Evolutionary conservation across 1,139 yeast genomes (phyloP), one percentile per base, ranked within the genome.

Genomic region (Debaryomyces sp.): DNA sequence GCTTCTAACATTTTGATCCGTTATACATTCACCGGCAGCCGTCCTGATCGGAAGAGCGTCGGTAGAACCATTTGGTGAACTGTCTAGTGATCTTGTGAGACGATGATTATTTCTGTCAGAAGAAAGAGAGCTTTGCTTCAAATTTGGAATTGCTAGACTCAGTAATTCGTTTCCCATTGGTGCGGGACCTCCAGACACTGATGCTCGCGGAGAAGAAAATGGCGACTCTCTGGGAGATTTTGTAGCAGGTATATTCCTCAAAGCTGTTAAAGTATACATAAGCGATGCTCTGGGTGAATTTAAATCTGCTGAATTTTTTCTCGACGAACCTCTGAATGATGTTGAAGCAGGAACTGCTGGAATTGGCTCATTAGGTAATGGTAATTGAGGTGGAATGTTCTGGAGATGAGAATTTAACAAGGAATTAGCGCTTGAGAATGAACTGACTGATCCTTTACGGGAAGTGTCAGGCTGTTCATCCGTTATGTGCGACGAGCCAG

Each of bases 381-480:
- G 82, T 23, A 73, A 63, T 52, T 73, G 81, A 0, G 85, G 80
- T 1, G 89, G 89, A 5, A 84, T 65, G 32, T 73, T 77, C 48
- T 67, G 73, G 15, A 73, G 60, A 47, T 71, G 73, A 2, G 74
- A 63, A 5, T 63, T 62, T 37, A 71, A 59, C 17, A 70, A 57
- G 1, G 77, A 69, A 30, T 54, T 57, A 42, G 56, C 50, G 52
- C 70, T 68, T 6, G 68, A 56, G 40, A 55, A 65, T 3, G 75
- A 69, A 21, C 70, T 56, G 4, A 57, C 50, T 0, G 77, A 72
- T 40, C 62, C 68, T 47, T 66, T 67, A 2, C 75, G 56, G 7
- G 50, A 23, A 27, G 43, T n/a, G 10, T 36, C 35, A 7, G 15
- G 29, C 7, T 36, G 43, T 3, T 21, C 10, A 37, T 13, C 18